phyloP scores from a whole-genome alignment of 441 rosid species.

The Gossypium gossypioides region DNA sequence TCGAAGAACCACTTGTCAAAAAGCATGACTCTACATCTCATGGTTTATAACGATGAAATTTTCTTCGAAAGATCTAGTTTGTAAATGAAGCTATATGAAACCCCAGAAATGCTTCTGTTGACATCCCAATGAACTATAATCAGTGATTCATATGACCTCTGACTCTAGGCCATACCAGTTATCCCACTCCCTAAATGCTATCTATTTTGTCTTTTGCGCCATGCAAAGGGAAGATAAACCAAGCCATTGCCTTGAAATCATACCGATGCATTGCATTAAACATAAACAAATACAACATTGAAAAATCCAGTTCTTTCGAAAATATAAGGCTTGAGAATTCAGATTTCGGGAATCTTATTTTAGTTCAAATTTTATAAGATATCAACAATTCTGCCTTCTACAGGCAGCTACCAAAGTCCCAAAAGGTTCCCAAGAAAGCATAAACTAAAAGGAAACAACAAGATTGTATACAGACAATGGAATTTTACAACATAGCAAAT shows the following conservation, averaged over 20 bases:
- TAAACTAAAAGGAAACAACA: background rate
- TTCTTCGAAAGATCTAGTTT: background rate
- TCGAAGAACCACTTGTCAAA: background rate
- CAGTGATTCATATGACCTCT: no score
- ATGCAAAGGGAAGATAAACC: background rate
- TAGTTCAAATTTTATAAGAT: background rate
- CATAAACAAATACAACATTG: background rate
- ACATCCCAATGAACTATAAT: background rate
- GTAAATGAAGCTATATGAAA: background rate
- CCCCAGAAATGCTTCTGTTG: background rate
- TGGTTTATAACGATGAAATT: background rate
- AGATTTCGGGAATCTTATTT: background rate
- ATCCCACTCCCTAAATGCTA: background rate
- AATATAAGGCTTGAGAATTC: background rate
- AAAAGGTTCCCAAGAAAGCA: background rate
- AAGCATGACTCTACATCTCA: background rate
- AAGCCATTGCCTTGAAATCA: background rate
- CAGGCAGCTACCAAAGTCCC: background rate
- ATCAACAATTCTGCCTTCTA: background rate
- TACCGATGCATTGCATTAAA: background rate
- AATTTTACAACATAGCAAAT: conserved; percentile 2
- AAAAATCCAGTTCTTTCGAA: background rate
- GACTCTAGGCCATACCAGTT: background rate
- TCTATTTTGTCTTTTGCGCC: background rate
- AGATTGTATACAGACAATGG: background rate